phyloP scores from a whole-genome alignment of 768 basidiomycete species.

The Exidia glandulosa region DNA sequence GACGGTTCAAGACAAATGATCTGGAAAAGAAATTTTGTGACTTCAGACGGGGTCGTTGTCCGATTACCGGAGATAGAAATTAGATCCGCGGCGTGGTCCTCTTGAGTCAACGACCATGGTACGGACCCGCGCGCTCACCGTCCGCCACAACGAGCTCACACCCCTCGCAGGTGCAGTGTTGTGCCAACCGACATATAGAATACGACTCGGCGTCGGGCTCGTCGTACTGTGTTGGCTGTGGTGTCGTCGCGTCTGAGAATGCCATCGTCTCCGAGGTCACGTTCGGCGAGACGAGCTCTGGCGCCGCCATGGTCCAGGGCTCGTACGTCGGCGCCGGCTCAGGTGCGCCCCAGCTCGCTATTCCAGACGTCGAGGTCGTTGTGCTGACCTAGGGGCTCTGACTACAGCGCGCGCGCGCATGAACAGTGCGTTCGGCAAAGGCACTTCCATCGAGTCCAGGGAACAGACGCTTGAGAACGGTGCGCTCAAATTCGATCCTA shows the following conservation, averaged over 20 bases:
- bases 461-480: conserved; percentile 90
- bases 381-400: not conserved
- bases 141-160: too few species aligned
- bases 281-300: conserved; percentile 87
- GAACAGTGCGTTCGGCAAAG: conserved; percentile 72
- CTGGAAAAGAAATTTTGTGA: too few species aligned
- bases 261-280: conserved; percentile 88
- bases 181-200: conserved; percentile 35
- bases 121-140: too few species aligned
- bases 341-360: conserved; percentile 42
- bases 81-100: not conserved
- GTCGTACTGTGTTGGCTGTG: conserved; percentile 77
- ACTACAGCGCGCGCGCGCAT: conserved; percentile 67
- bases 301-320: conserved; percentile 93
- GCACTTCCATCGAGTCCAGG: conserved; percentile 69
- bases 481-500: conserved; percentile 20
- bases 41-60: not conserved
- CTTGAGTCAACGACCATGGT: not conserved
- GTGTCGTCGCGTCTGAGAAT: conserved; percentile 86
- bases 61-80: not conserved
- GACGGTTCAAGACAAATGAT: not conserved
- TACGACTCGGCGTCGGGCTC: conserved; percentile 78
- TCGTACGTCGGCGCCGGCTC: conserved; percentile 85
- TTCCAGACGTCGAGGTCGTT: not conserved
- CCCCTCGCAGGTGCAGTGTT: too few species aligned